Evolutionary conservation across 2,329 filamentous ascomycete species (phyloP), one percentile per base, ranked within the genome.

Genomic region (Leptographium galeiforme): DNA sequence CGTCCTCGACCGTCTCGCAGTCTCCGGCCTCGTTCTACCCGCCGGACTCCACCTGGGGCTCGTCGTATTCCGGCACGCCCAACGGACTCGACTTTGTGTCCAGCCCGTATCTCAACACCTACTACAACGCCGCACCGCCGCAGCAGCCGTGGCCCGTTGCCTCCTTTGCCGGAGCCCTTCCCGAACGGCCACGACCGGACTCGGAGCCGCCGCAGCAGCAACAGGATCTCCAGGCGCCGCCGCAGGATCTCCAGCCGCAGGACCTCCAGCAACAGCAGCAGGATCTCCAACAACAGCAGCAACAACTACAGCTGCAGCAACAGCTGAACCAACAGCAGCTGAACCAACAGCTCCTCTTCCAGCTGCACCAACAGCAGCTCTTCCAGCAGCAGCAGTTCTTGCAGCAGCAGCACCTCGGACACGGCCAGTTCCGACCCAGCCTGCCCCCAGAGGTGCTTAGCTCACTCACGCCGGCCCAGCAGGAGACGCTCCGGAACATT

Each of bases 401-500:
- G 68, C 53, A 62, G 66, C 55, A 62, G 68, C 57, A 66, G 68
- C 50, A 56, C 56, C 32, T 57, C 54, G 53, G 64, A 57, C 48
- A 67, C 46, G 53, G 55, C 53, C 53, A 60, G 55, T 52, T 58
- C 53, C 62, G 61, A 6, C 56, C 61, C 14, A 67, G 63, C 43
- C 59, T 65, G 16, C 55, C 64, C 34, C 62, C 67, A 48, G 63
- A 64, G 39, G 60, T 66, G 14, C 62, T 72, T 50, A 68, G 65
- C 57, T 66, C 65, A 5, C 67, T 84, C 53, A 82, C 77, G 39
- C 73, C 74, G 36, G 78, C 78, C 30, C 74, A 81, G 63, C 77
- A 80, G 61, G 78, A 82, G 62, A 75, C 77, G 61, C 69, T 84
- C 48, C 76, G 75, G 59, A 79, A 72, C 57, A 82, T 83, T 62